Evolutionary conservation across 1,139 yeast species (phyloP).

Genomic region (Suhomyces bolitotheri): DNA sequence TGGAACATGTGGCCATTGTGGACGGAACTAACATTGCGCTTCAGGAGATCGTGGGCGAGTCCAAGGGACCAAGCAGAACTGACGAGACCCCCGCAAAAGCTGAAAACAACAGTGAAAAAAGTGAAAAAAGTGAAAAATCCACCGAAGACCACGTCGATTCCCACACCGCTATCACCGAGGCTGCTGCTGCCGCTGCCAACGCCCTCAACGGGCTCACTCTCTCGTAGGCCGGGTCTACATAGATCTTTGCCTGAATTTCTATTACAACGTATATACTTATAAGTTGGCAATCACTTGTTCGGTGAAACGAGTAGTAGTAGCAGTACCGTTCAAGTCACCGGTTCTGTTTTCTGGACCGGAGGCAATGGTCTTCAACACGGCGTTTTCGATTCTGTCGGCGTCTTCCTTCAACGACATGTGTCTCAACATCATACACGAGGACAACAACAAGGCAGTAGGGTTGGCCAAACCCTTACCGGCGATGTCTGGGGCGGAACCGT

Average conservation of each 20-base stretch:
- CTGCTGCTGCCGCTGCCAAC: neutral
- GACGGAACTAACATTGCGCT: constrained; percentile 77
- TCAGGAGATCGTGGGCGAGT: constrained; percentile 28
- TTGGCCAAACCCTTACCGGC: constrained; percentile 98
- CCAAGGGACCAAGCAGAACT: neutral
- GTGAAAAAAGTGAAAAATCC: neutral
- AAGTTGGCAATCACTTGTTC: constrained; percentile 57
- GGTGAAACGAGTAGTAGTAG: constrained; percentile 86
- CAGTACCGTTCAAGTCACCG: constrained; percentile 92
- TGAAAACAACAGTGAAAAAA: neutral
- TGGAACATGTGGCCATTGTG: constrained; percentile 89
- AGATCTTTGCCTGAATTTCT: too few species aligned
- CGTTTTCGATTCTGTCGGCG: constrained; percentile 83
- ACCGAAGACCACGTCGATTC: neutral
- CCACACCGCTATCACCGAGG: neutral
- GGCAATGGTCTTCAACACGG: constrained; percentile 90
- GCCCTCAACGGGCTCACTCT: neutral
- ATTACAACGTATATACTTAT: constrained; percentile 22
- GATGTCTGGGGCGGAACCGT: constrained; percentile 98
- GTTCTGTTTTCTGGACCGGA: constrained; percentile 93
- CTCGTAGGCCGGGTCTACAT: too few species aligned
- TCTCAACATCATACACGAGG: constrained; percentile 98
- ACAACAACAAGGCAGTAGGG: constrained; percentile 95
- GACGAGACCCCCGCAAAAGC: neutral
- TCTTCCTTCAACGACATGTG: constrained; percentile 86